Conservation (phyloP, 129 eudicot species). For the Escallonia herrerae region DNA sequence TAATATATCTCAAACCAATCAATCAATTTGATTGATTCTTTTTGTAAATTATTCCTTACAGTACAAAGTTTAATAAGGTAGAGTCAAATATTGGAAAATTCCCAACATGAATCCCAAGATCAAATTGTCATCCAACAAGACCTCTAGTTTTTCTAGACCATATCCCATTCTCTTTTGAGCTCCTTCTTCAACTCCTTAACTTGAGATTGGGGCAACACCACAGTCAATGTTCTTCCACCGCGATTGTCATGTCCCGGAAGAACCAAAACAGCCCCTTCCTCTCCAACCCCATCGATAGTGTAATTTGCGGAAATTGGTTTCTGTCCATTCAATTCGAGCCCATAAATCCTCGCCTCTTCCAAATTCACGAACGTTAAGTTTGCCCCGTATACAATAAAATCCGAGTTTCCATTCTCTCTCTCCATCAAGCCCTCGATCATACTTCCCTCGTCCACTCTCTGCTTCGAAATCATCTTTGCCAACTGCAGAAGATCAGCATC, state of each 20-base stretch:
- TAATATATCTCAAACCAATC: too few species aligned
- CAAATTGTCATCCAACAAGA: too few species aligned
- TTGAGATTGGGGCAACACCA: constrained; percentile 33
- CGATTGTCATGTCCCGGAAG: constrained; percentile 12
- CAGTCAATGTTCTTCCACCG: constrained; percentile 19
- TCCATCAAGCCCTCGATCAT: constrained; percentile 22
- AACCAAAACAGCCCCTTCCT: constrained; percentile 43
- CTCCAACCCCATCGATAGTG: constrained; percentile 37
- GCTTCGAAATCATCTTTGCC: constrained; percentile 19
- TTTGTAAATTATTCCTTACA: too few species aligned
- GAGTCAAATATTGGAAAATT: too few species aligned
- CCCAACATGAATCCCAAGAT: too few species aligned
- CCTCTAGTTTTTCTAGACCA: constrained; percentile 6
- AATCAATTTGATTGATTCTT: too few species aligned
- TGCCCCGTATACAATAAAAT: constrained; percentile 38
- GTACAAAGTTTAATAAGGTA: too few species aligned
- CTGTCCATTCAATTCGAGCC: constrained; percentile 23
- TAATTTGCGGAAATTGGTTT: constrained; percentile 24
- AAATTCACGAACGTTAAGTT: constrained; percentile 42
- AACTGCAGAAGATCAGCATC: constrained; percentile 23
- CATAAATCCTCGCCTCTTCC: constrained; percentile 30
- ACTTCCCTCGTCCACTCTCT: constrained; percentile 20
- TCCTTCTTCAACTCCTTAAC: constrained; percentile 24
- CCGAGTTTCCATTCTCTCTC: constrained; percentile 13
- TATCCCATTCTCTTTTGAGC: constrained; percentile 25